phyloP scores from a whole-genome alignment of 768 basidiomycete species.

The Lepiota venenata region DNA sequence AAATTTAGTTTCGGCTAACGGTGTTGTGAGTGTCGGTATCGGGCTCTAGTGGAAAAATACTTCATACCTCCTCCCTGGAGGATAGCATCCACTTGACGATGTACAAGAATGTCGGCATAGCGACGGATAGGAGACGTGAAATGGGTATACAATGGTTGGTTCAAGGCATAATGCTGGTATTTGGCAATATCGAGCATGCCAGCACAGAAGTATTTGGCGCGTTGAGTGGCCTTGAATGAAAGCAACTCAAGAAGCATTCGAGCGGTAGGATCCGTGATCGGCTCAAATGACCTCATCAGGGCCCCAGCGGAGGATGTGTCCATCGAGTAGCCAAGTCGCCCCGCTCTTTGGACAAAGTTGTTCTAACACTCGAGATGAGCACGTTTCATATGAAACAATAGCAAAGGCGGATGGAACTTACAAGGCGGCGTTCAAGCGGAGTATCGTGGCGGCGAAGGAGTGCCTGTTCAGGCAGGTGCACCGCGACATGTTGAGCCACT shows the following conservation, averaged over 20 bases:
- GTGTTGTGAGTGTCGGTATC: conserved; percentile 9
- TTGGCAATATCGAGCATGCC: conserved; percentile 99
- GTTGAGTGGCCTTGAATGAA: conserved; percentile 87
- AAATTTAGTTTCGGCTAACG: conserved; percentile 78
- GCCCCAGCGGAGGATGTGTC: conserved; percentile 77
- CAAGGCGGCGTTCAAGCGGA: conserved; percentile 89
- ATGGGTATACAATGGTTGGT: conserved; percentile 88
- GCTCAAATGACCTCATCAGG: conserved; percentile 82
- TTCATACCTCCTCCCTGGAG: conserved; percentile 64
- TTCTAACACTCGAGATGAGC: conserved; percentile 41
- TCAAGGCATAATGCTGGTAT: conserved; percentile 91
- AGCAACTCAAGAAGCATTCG: conserved; percentile 80
- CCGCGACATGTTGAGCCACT: conserved; percentile 90
- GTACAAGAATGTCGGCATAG: conserved; percentile 92
- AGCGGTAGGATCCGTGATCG: conserved; percentile 68
- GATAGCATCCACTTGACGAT: conserved; percentile 93
- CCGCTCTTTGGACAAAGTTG: conserved; percentile 76
- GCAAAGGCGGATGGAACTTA: conserved; percentile 29
- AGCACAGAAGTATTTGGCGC: conserved; percentile 97
- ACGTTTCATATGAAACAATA: conserved; percentile 4
- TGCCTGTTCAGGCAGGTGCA: conserved; percentile 95
- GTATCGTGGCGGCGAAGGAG: conserved; percentile 91
- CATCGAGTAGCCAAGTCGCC: conserved; percentile 78
- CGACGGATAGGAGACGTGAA: conserved; percentile 92
- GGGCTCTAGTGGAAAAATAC: conserved; percentile 8